These are phyloP conservation scores for Blastobotrys apis DNA, from an alignment of 1,139 yeast species.

Conservation along the genomic window DNA sequence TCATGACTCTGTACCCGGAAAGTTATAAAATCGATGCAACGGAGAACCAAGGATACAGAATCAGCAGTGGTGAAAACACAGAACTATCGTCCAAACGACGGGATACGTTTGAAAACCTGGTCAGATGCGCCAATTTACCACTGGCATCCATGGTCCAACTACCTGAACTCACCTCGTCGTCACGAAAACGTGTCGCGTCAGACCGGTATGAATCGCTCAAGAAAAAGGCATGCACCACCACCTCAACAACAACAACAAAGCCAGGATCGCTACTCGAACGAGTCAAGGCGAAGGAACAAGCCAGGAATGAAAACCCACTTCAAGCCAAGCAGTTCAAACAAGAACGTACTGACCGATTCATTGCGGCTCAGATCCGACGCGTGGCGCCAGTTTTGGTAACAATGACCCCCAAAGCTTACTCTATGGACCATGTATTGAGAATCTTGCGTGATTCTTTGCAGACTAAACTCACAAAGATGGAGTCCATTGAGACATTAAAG, in stretches of 20 bases:
- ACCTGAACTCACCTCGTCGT: slow-evolving; percentile 8
- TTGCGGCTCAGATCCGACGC: slow-evolving; percentile 27
- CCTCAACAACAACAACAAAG: slow-evolving; percentile 5
- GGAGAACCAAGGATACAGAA: slow-evolving; percentile 10
- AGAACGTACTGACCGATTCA: slow-evolving; percentile 21
- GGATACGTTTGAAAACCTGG: not conserved
- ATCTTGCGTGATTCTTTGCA: slow-evolving; percentile 14
- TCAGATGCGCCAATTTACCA: slow-evolving; percentile 2
- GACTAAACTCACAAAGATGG: slow-evolving; percentile 5
- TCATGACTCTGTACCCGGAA: slow-evolving; percentile 28
- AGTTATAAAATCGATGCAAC: slow-evolving; percentile 13
- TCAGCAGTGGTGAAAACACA: not conserved
- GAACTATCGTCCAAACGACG: not conserved
- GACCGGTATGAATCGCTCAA: slow-evolving; percentile 16
- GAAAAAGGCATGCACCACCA: slow-evolving; percentile 14
- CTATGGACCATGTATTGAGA: slow-evolving; percentile 14
- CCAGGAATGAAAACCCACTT: slow-evolving; percentile 18
- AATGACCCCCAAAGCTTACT: slow-evolving; percentile 16
- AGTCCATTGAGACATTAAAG: slow-evolving; percentile 12
- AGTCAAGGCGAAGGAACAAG: slow-evolving; percentile 33
- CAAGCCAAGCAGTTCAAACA: slow-evolving; percentile 12
- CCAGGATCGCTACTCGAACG: slow-evolving; percentile 31
- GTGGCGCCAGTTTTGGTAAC: slow-evolving; percentile 21
- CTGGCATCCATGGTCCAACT: slow-evolving; percentile 2
- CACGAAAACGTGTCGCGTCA: slow-evolving; percentile 7